Evolutionary conservation across 768 basidiomycete species (phyloP).

Genomic region (Plicaturopsis crispa): DNA sequence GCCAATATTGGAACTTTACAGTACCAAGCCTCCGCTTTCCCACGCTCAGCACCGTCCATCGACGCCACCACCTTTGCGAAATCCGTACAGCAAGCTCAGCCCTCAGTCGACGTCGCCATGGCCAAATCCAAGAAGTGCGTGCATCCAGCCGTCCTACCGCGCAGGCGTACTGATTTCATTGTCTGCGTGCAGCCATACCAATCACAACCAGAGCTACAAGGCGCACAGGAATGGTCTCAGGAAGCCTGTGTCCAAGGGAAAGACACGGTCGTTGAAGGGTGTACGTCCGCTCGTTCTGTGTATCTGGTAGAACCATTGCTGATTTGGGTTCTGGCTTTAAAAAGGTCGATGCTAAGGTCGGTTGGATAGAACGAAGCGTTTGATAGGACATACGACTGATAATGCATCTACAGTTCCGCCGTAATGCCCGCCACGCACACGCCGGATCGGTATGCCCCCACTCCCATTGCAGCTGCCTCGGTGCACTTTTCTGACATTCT

Average conservation of each 20-base stretch:
- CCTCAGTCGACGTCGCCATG: too few relatives aligned
- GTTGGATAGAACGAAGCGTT: slow-evolving; percentile 10
- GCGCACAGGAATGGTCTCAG: slow-evolving; percentile 98
- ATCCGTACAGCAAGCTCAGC: too few relatives aligned
- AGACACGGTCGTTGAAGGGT: slow-evolving; percentile 78
- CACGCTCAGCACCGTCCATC: too few relatives aligned
- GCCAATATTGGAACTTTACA: too few relatives aligned
- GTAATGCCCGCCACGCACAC: slow-evolving; percentile 69
- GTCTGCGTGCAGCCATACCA: slow-evolving; percentile 57
- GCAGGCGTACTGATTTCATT: slow-evolving; percentile 9
- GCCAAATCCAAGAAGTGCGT: slow-evolving; percentile 97
- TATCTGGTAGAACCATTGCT: slow-evolving; percentile 4
- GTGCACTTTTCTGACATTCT: too few relatives aligned
- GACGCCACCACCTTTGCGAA: too few relatives aligned
- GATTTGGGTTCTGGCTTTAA: slow-evolving; percentile 5
- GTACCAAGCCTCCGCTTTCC: too few relatives aligned
- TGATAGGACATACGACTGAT: slow-evolving; percentile 8
- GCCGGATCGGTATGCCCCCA: slow-evolving; percentile 58
- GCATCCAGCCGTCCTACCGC: slow-evolving; percentile 7
- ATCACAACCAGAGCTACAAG: slow-evolving; percentile 96
- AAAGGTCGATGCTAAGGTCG: slow-evolving; percentile 78
- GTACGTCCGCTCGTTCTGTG: slow-evolving; percentile 43
- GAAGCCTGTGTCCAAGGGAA: slow-evolving; percentile 40
- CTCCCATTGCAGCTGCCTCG: neutral
- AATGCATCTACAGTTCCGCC: slow-evolving; percentile 58